These are phyloP conservation scores for Albatrellus ellisii DNA, from an alignment of 768 basidiomycete genomes.

Conservation along the genomic window DNA sequence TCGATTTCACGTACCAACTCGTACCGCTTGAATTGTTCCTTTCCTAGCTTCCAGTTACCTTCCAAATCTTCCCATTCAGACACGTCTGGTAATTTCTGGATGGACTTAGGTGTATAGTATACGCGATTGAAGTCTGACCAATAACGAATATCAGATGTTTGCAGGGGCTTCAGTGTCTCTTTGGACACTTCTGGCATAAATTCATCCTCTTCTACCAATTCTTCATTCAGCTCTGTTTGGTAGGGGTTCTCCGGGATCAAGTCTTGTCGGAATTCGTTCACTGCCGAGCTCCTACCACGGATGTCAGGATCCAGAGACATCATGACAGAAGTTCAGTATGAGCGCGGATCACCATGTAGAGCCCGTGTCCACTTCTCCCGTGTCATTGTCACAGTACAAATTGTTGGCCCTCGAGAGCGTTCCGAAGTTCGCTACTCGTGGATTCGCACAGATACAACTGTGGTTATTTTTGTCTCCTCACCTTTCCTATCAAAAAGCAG, in stretches of 20 bases:
- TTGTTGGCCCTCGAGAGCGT: slow-evolving; percentile 32
- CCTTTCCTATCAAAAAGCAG: slow-evolving; percentile 60
- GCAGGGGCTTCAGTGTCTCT: slow-evolving; percentile 1
- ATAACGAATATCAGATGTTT: slow-evolving; percentile 29
- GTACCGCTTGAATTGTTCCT: slow-evolving; percentile 37
- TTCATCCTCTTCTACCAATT: slow-evolving; percentile 14
- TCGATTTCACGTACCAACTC: slow-evolving; percentile 31
- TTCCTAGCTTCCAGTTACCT: slow-evolving; percentile 43
- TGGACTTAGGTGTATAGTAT: slow-evolving; percentile 48
- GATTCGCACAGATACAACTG: slow-evolving; percentile 6
- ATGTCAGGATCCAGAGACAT: slow-evolving; percentile 1
- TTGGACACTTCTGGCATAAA: background rate
- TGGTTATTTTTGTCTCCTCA: slow-evolving; percentile 15
- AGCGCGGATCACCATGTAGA: slow-evolving; percentile 5
- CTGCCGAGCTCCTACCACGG: slow-evolving; percentile 39
- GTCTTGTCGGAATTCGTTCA: slow-evolving; percentile 39
- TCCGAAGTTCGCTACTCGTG: slow-evolving; percentile 62
- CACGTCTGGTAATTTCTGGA: slow-evolving; percentile 50
- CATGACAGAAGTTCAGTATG: background rate
- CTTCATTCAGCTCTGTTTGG: slow-evolving; percentile 30
- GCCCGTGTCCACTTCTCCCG: slow-evolving; percentile 1
- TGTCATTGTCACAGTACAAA: slow-evolving; percentile 23
- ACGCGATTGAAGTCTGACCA: slow-evolving; percentile 64
- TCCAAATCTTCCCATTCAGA: slow-evolving; percentile 39
- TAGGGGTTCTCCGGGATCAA: slow-evolving; percentile 41